Conservation (phyloP, 2,329 filamentous ascomycete species). For the Teratosphaeria nubilosa region DNA sequence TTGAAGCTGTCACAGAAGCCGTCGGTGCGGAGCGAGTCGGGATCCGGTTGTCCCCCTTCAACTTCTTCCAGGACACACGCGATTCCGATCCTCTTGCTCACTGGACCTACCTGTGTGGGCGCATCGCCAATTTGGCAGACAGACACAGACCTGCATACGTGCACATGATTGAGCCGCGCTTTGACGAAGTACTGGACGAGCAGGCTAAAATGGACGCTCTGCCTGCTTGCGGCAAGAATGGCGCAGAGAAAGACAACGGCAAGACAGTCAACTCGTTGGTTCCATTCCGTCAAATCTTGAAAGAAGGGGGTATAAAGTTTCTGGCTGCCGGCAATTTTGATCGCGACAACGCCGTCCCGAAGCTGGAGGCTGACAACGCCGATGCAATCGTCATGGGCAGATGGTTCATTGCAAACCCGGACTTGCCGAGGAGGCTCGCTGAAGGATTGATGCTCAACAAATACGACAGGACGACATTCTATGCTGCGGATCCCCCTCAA, state of each 20-base stretch:
- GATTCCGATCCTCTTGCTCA: constrained; percentile 52
- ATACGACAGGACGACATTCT: background rate
- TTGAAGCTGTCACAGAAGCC: constrained; percentile 40
- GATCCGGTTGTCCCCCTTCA: constrained; percentile 9
- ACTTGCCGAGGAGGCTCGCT: constrained; percentile 34
- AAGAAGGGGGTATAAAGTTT: constrained; percentile 20
- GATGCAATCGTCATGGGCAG: constrained; percentile 38
- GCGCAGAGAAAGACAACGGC: constrained; percentile 25
- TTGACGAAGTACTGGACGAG: constrained; percentile 30
- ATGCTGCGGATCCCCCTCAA: background rate
- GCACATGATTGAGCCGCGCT: constrained; percentile 49
- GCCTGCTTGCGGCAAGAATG: constrained; percentile 7
- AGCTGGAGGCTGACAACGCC: constrained; percentile 31
- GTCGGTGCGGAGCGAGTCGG: constrained; percentile 44
- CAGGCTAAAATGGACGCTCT: constrained; percentile 16
- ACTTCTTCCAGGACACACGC: constrained; percentile 36
- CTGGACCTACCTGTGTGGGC: constrained; percentile 46
- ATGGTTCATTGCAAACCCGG: constrained; percentile 40
- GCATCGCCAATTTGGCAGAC: constrained; percentile 28
- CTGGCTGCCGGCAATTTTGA: constrained; percentile 33
- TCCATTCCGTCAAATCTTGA: constrained; percentile 14
- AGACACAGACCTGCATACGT: constrained; percentile 46
- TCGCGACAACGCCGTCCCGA: constrained; percentile 25
- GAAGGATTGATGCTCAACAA: constrained; percentile 17
- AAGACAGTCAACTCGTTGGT: constrained; percentile 5